Percentiles rank a stretch among this genome's conserved stretches.
These are phyloP conservation scores for Flammula alnicola DNA, from an alignment of 1,284 basidiomycete genomes.

Conservation along the genomic window DNA sequence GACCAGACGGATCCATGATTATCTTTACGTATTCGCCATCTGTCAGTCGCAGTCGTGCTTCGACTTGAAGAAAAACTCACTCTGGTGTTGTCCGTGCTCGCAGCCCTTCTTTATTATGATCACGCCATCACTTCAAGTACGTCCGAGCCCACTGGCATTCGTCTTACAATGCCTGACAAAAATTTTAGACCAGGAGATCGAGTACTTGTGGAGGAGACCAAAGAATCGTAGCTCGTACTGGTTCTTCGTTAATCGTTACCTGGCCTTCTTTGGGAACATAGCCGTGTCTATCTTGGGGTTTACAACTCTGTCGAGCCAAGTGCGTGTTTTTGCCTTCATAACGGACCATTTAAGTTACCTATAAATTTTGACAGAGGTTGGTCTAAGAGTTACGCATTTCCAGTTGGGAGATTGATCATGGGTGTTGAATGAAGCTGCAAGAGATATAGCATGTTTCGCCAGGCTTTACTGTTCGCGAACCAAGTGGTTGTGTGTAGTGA, in stretches of 20 bases:
- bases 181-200: slow-evolving; percentile 44
- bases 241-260: slow-evolving; percentile 50
- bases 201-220: slow-evolving; percentile 43
- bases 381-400: no score
- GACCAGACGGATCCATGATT: slow-evolving; percentile 29
- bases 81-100: slow-evolving; percentile 1
- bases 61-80: neutral
- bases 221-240: slow-evolving; percentile 41
- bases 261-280: slow-evolving; percentile 43
- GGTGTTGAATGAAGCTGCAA: no score
- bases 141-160: slow-evolving; percentile 7
- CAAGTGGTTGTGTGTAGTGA: slow-evolving; percentile 46
- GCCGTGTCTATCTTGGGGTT: slow-evolving; percentile 36
- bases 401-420: no score
- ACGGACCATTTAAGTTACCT: neutral
- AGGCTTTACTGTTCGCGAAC: slow-evolving; percentile 42
- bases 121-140: slow-evolving; percentile 40
- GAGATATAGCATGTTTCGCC: slow-evolving; percentile 37
- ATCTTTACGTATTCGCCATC: slow-evolving; percentile 33
- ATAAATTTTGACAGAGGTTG: slow-evolving; percentile 22
- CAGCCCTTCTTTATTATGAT: slow-evolving; percentile 44
- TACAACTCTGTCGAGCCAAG: slow-evolving; percentile 24
- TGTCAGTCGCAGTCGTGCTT: slow-evolving; percentile 23
- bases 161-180: no score
- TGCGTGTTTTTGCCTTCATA: slow-evolving; percentile 9